These are phyloP conservation scores for Cucurbita maxima DNA, from an alignment of 306 rosid species.

Conservation along the genomic window DNA sequence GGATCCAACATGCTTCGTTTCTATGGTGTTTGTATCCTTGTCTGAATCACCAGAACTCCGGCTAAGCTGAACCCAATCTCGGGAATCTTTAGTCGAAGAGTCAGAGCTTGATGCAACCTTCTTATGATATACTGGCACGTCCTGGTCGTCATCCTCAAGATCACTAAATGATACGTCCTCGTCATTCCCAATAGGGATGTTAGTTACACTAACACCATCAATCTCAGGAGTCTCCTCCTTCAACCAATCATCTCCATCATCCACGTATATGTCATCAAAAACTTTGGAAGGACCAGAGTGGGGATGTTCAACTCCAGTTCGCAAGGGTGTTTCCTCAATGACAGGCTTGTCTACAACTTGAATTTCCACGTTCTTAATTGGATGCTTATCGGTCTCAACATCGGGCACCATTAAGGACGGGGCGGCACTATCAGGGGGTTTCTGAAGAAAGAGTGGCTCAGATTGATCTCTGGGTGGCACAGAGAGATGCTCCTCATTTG, in stretches of 20 bases:
- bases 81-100: conserved; percentile 71
- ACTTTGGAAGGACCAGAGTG: conserved; percentile 28
- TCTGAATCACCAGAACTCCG: conserved; percentile 55
- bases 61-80: conserved; percentile 86
- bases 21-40: conserved; percentile 38
- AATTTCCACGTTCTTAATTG: conserved; percentile 25
- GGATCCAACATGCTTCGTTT: conserved; percentile 32
- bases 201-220: conserved; percentile 47
- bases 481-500: conserved; percentile 36
- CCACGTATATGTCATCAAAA: conserved; percentile 40
- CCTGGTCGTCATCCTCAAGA: conserved; percentile 84
- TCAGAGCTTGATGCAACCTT: conserved; percentile 64
- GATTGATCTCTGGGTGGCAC: conserved; percentile 32
- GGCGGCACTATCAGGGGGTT: conserved; percentile 22
- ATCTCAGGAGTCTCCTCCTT: conserved; percentile 64
- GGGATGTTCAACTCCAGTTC: conserved; percentile 14
- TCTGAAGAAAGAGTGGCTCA: conserved; percentile 24
- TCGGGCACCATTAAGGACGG: conserved; percentile 21
- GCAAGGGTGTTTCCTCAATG: conserved; percentile 34
- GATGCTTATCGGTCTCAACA: conserved; percentile 46
- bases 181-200: conserved; percentile 43
- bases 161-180: conserved; percentile 96
- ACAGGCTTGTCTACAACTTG: conserved; percentile 45
- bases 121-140: conserved; percentile 32
- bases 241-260: conserved; percentile 94